Evolutionary conservation across 164 flowering plant genomes (phyloP), one percentile per base, ranked within the genome.

Genomic region (Vitis rupestris): DNA sequence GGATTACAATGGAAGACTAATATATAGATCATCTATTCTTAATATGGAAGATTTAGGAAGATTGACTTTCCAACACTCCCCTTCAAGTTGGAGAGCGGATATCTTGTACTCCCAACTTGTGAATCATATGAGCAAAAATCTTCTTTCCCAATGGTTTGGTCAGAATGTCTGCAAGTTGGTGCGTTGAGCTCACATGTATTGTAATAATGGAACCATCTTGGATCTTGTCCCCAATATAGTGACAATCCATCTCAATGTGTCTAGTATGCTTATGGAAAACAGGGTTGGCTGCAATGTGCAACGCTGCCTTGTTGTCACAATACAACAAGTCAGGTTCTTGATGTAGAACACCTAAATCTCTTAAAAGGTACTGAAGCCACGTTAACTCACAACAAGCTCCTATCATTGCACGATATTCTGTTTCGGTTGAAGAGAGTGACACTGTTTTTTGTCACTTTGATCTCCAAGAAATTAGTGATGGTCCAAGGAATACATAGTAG

Each of bases 241-340:
- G 64, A 27, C 64, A 29, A 27, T 61, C 44, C 64, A 61, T 61
- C 64, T 61, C 11, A 61, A 61, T 61, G 64, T 61, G 49, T 14
- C 15, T 51, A 10, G 11, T 51, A 4, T 8, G 15, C 54, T 51
- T 8, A 51, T 51, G 54, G 15, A 51, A 10, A 51, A 10, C 64
- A 17, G 7, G 30, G 8, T 19, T 19, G 64, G 2, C 9, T 61
- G 9, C 6, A 19, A 61, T 61, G 64, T 61, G 15, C 3, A 19
- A 27, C 48, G 11, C 19, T 19, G 9, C 19, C 49, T 61, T 27
- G 64, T 61, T 61, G 14, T 61, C 64, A 27, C 64, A 61, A 61
- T 61, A 29, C 9, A 29, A 10, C 12, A 19, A 61, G 64, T 1
- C 9, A 0, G 12, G 15, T 51, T 51, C 54, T 0, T 10, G 64